Conservation (phyloP, 441 rosid species). For the Lepidium campestre region DNA sequence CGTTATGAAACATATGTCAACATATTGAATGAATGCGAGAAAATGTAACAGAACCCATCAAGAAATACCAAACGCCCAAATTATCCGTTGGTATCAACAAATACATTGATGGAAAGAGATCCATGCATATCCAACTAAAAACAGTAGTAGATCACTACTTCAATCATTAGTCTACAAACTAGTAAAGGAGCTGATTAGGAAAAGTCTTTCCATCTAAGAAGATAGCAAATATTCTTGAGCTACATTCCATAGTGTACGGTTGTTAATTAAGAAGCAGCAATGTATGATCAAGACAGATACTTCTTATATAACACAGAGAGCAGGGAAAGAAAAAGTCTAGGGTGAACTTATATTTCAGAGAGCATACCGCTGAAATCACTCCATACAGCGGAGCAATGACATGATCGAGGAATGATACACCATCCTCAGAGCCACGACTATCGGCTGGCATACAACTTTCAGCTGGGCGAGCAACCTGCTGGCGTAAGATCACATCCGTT, state of each 20-base stretch:
- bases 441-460: constrained; percentile 70
- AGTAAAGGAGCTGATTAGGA: background rate
- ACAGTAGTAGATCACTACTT: constrained; percentile 1
- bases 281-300: constrained; percentile 1
- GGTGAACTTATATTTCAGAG: constrained; percentile 13
- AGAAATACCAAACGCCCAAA: background rate
- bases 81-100: background rate
- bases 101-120: background rate
- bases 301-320: background rate
- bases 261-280: constrained; percentile 8
- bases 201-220: background rate
- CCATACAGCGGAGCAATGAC: constrained; percentile 81
- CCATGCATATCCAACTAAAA: constrained; percentile 10
- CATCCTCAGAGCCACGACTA: constrained; percentile 55
- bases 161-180: constrained; percentile 2
- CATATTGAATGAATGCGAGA: background rate
- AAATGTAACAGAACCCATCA: background rate
- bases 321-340: background rate
- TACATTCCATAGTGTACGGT: background rate
- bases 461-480: constrained; percentile 71
- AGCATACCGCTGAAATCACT: constrained; percentile 80
- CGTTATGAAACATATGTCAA: background rate
- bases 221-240: background rate
- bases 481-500: constrained; percentile 80
- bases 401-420: constrained; percentile 72